A percentile compares a stretch with the other conserved stretches of the same genome.
phyloP scores from a whole-genome alignment of 768 basidiomycete species.

The Leccinellum rugosiceps region DNA sequence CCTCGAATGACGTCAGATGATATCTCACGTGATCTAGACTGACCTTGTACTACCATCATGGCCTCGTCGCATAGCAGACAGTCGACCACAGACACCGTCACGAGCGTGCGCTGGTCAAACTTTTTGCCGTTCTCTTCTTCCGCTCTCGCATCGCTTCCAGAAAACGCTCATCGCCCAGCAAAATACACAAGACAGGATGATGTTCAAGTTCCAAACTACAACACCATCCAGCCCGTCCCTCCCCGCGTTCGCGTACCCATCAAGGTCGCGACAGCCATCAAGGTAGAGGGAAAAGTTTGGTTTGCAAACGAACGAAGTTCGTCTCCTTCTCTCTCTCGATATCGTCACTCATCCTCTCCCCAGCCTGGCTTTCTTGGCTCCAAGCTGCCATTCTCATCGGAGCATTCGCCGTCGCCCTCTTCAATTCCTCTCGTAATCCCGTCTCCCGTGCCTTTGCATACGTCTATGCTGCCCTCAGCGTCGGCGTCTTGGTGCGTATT shows the following conservation, averaged over 20 bases:
- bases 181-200: conserved; percentile 65
- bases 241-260: conserved; percentile 63
- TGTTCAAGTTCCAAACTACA: conserved; percentile 48
- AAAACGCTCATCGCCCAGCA: conserved; percentile 32
- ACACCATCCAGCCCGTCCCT: conserved; percentile 53
- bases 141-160: conserved; percentile 51
- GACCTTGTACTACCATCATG: no score
- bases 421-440: conserved; percentile 70
- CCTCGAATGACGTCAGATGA: conserved; percentile 29
- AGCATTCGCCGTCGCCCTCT: conserved; percentile 81
- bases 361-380: conserved; percentile 93
- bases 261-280: conserved; percentile 77
- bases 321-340: conserved; percentile 17
- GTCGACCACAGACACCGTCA: conserved; percentile 11
- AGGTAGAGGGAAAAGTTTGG: conserved; percentile 95
- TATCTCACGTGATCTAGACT: conserved; percentile 5
- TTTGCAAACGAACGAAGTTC: conserved; percentile 93
- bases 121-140: conserved; percentile 70
- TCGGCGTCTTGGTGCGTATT: conserved; percentile 55
- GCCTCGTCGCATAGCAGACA: no score
- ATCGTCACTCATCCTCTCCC: conserved; percentile 2
- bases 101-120: conserved; percentile 42
- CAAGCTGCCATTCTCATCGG: conserved; percentile 82
- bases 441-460: conserved; percentile 78
- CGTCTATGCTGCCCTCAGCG: conserved; percentile 75